Base-by-base conservation (phyloP, 1,139 yeast genomes). In the Nakaseomyces kungkrabaensis region DNA sequence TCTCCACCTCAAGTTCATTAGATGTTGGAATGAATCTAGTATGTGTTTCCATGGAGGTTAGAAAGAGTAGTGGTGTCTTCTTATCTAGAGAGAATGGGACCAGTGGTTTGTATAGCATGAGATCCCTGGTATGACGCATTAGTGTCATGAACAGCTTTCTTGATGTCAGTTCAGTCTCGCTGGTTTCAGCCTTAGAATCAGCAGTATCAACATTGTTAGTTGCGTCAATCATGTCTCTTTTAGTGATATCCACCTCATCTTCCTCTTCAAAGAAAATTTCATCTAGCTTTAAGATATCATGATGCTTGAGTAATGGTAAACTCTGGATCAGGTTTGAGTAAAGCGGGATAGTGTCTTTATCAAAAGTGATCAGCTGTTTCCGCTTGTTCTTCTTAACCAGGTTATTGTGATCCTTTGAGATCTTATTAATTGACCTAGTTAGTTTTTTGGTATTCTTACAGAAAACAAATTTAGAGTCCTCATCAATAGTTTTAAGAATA, bases 21-120 rank as follows among this genome's bases (percentile, higher is more conserved):
- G 56, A 54, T 1, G 62, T 54, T 10, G 63, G 61, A 8, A 56
- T 55, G 37, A 48, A 54, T 11, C 53, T 52, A 1, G 54, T 50
- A n/a, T 50, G 52, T 13, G 62, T 54, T 41, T 54, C 48, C 13
- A 60, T 17, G 6, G 62, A 54, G 6, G 57, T 53, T 7, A 61
- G 47, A 58, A 59, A 61, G 36, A 61, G 55, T 0, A 59, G 70
- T 55, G 59, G 53, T 9, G n/a, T 29, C n/a, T 60, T 54, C 2
- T 36, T 27, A n/a, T 22, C 42, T n/a, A 29, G 22, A 11, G 54
- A 55, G 6, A 56, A 47, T 11, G 72, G 72, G 9, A 66, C 57
- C 49, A 62, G 55, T 4, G 83, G 82, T 44, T 66, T 62, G 59
- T 66, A 78, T 0, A 74, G 55, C 66, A 78, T 66, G 42, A 67